Conservation (phyloP, 179 eudicot genomes). For the Carnegiea gigantea region DNA sequence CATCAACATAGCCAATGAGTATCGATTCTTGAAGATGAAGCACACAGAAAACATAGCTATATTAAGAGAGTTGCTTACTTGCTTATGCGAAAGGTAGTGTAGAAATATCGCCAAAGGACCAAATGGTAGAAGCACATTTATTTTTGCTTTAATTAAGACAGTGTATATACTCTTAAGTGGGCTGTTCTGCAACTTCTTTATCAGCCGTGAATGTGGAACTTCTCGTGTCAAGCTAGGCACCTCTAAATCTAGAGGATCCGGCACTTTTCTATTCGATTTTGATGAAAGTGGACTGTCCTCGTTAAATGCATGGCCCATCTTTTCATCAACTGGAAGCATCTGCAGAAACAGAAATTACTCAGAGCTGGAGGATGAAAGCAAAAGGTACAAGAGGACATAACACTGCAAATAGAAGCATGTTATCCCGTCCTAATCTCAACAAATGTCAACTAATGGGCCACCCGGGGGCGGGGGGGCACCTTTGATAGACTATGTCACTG, state of each 20-base stretch:
- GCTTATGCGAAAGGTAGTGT: slow-evolving; percentile 57
- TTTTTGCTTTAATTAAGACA: slow-evolving; percentile 76
- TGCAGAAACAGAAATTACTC: slow-evolving; percentile 14
- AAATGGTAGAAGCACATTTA: slow-evolving; percentile 81
- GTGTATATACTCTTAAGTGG: slow-evolving; percentile 57
- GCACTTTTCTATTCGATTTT: slow-evolving; percentile 36
- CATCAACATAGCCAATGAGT: neutral
- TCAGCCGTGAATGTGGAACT: slow-evolving; percentile 40
- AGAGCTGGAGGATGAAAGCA: neutral
- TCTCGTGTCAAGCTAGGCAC: slow-evolving; percentile 36
- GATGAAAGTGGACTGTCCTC: slow-evolving; percentile 66
- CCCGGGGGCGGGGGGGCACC: neutral
- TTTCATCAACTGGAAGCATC: slow-evolving; percentile 67
- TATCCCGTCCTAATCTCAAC: neutral
- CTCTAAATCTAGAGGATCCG: slow-evolving; percentile 50
- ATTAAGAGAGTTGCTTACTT: slow-evolving; percentile 44
- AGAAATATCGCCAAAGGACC: slow-evolving; percentile 85
- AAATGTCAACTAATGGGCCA: neutral
- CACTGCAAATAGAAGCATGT: neutral
- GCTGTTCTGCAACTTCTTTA: slow-evolving; percentile 45
- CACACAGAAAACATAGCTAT: neutral
- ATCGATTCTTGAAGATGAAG: slow-evolving; percentile 1
- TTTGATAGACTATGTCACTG: neutral
- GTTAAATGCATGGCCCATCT: slow-evolving; percentile 57
- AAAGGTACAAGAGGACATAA: neutral